phyloP scores from a whole-genome alignment of 306 rosid genomes.

The Prinsepia uniflora region DNA sequence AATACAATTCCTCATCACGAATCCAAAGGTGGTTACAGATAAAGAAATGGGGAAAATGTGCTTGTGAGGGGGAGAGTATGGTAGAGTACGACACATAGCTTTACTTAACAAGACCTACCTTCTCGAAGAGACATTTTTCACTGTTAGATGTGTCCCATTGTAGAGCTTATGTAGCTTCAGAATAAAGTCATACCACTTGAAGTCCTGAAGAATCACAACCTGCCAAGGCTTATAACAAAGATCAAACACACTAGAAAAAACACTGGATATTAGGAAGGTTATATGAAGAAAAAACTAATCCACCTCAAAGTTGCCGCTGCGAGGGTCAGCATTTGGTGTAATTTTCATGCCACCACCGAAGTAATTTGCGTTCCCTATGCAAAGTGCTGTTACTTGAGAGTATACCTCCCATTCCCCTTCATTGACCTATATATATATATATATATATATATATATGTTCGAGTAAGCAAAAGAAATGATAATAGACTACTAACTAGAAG shows the following conservation, averaged over 20 bases:
- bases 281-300: conserved; percentile 15
- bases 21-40: background rate
- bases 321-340: conserved; percentile 75
- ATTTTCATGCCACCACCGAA: conserved; percentile 99
- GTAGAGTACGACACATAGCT: background rate
- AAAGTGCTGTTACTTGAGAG: conserved; percentile 77
- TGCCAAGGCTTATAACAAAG: conserved; percentile 25
- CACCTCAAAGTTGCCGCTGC: conserved; percentile 71
- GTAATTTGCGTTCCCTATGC: conserved; percentile 86
- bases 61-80: background rate
- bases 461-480: background rate
- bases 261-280: background rate
- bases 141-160: conserved; percentile 74
- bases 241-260: conserved; percentile 1
- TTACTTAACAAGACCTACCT: conserved; percentile 42
- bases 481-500: background rate
- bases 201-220: conserved; percentile 86
- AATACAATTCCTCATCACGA: conserved; percentile 7
- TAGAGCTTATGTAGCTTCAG: conserved; percentile 71
- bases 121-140: conserved; percentile 68
- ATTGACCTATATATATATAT: conserved; percentile 49
- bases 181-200: conserved; percentile 87
- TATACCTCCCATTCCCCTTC: conserved; percentile 76
- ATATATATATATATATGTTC: conserved; percentile 19
- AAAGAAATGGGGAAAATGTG: background rate